Percentiles rank a stretch among this genome's conserved stretches.
phyloP scores from a whole-genome alignment of 2,329 filamentous ascomycete species.

The Colletotrichum shisoi region DNA sequence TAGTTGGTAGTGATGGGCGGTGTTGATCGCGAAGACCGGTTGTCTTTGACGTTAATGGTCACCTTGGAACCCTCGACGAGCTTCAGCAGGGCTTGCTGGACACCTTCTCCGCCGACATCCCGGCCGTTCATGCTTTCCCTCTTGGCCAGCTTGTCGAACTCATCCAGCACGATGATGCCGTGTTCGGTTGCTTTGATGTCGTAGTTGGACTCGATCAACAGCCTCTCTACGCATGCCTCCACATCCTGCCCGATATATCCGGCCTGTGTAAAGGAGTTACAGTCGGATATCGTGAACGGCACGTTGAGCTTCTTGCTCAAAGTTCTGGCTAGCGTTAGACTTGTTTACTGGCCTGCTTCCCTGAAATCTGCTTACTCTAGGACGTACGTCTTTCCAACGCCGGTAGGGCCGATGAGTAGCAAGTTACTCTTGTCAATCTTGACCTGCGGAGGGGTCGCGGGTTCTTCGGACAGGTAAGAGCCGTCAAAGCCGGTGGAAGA shows the following conservation, averaged over 20 bases:
- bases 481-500: slow-evolving; percentile 48
- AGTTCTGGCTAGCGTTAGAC: slow-evolving; percentile 66
- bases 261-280: slow-evolving; percentile 93
- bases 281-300: slow-evolving; percentile 94
- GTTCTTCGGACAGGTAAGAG: slow-evolving; percentile 61
- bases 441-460: slow-evolving; percentile 57
- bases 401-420: slow-evolving; percentile 87
- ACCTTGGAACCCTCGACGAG: slow-evolving; percentile 96
- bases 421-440: slow-evolving; percentile 97
- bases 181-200: slow-evolving; percentile 84
- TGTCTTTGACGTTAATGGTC: slow-evolving; percentile 87
- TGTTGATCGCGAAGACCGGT: slow-evolving; percentile 65
- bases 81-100: slow-evolving; percentile 94
- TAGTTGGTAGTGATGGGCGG: slow-evolving; percentile 64
- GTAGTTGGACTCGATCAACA: slow-evolving; percentile 90
- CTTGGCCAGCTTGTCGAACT: slow-evolving; percentile 96
- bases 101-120: slow-evolving; percentile 94
- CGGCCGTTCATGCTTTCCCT: slow-evolving; percentile 87
- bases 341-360: no score
- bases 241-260: slow-evolving; percentile 98
- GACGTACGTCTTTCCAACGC: slow-evolving; percentile 96
- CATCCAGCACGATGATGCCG: slow-evolving; percentile 94
- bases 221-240: slow-evolving; percentile 90
- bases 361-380: slow-evolving; percentile 63
- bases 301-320: slow-evolving; percentile 92